Base-by-base conservation (phyloP, 1,284 basidiomycete genomes). In the Irpex lacteus region DNA sequence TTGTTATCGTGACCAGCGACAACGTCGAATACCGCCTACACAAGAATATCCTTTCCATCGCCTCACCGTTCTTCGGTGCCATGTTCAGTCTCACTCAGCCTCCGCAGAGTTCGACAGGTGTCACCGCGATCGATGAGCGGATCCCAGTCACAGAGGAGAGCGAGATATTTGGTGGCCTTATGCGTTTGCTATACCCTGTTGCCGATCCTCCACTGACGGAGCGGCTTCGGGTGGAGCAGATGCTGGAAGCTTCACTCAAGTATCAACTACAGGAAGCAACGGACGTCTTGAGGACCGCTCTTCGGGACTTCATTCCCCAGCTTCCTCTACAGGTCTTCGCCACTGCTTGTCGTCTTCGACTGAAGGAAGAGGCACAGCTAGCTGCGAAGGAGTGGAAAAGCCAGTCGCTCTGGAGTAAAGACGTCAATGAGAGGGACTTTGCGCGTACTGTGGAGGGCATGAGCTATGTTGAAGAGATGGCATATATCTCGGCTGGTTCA, bases 121-220 rank as follows among this genome's bases (percentile, higher is more conserved):
- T 53, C 40, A 61, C 4, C 38, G 2, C 15, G 32, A 32, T 34
- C 6, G 11, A 54, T 4, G 38, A 55, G 9, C 63, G 60, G 18
- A 60, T 77, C 37, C 44, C 65, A 2, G 53, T 77, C 15, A 19
- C 66, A 26, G 76, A 77, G 63, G 53, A 65, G 13, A 70, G 70
- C 62, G 63, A 68, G 37, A 67, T 63, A 3, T 56, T 76, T 47
- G 70, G 75, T 54, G 59, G 59, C 26, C 63, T 77, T 38, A 69
- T 76, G 4, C 68, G 67, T 19, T 69, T 73, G 50, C 74, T 72
- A 47, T 74, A 75, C 54, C 75, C 74, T 4, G 57, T 74, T 40
- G 59, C 64, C 63, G 60, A 67, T 36, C 63, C 65, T 4, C 32
- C 8, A 40, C 34, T 67, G 5, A 18, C 13, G 7, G 52, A 57